phyloP scores from a whole-genome alignment of 192 early-diverging fungal species.

The Coemansia sp. region DNA sequence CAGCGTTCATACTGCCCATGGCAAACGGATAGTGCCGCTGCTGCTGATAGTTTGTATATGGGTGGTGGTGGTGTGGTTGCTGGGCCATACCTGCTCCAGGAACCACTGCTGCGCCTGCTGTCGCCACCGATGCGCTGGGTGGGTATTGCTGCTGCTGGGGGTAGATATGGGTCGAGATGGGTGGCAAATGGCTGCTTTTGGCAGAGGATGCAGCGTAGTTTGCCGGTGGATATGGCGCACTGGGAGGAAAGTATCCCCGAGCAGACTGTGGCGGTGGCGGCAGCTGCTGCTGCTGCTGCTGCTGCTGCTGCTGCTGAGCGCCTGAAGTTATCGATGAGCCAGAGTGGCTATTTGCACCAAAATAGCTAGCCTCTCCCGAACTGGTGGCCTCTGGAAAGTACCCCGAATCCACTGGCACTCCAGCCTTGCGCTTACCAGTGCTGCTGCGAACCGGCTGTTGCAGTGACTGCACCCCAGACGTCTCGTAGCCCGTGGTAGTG shows the following conservation, averaged over 20 bases:
- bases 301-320: slow-evolving; percentile 3
- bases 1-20: not conserved
- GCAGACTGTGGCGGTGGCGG: not conserved
- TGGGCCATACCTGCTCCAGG: not conserved
- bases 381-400: slow-evolving; percentile 37
- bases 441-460: slow-evolving; percentile 16
- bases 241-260: slow-evolving; percentile 17
- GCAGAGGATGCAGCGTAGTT: slow-evolving; percentile 6
- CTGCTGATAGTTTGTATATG: slow-evolving; percentile 21
- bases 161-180: slow-evolving; percentile 15
- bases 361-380: slow-evolving; percentile 3
- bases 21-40: slow-evolving; percentile 26
- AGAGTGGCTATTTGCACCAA: slow-evolving; percentile 1
- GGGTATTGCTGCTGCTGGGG: slow-evolving; percentile 2
- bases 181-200: slow-evolving; percentile 44
- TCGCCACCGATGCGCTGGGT: slow-evolving; percentile 6
- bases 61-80: slow-evolving; percentile 16
- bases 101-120: not conserved
- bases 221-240: slow-evolving; percentile 6
- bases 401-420: slow-evolving; percentile 36
- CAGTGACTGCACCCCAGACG: not conserved
- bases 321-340: not conserved
- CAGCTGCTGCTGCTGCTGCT: not conserved
- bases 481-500: slow-evolving; percentile 1
- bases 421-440: slow-evolving; percentile 38